These are phyloP conservation scores for Pythium aristosporum DNA, from an alignment of 352 stramenopile genomes.

Conservation along the genomic window DNA sequence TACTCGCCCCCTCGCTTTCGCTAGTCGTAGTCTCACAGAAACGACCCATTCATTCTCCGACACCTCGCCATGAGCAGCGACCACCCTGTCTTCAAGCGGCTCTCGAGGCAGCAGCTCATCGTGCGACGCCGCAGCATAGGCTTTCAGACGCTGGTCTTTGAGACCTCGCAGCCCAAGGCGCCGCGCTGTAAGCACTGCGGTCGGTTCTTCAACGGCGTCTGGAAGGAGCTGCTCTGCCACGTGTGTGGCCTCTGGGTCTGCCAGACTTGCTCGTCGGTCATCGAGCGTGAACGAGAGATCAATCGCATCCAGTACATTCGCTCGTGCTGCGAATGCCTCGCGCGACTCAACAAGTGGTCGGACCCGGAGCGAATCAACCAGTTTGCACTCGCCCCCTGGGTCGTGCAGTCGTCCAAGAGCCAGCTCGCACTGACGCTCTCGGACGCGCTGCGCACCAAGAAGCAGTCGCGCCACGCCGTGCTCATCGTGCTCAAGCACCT, in stretches of 20 bases:
- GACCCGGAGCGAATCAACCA: slow-evolving; percentile 37
- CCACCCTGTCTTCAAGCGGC: slow-evolving; percentile 54
- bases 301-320: slow-evolving; percentile 50
- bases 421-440: slow-evolving; percentile 48
- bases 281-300: slow-evolving; percentile 50
- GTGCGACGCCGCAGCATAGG: slow-evolving; percentile 47
- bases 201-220: slow-evolving; percentile 42
- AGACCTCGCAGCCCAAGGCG: slow-evolving; percentile 8
- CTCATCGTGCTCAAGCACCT: slow-evolving; percentile 40
- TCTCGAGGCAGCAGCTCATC: slow-evolving; percentile 51
- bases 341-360: slow-evolving; percentile 51
- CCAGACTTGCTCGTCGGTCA: slow-evolving; percentile 48
- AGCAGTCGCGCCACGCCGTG: slow-evolving; percentile 32
- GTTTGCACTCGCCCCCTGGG: slow-evolving; percentile 33
- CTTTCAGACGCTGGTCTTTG: slow-evolving; percentile 44
- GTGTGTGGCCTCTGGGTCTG: slow-evolving; percentile 54
- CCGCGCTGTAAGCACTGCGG: slow-evolving; percentile 45
- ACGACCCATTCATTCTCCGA: too few species aligned
- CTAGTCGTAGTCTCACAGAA: neutral
- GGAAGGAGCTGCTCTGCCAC: slow-evolving; percentile 52
- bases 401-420: slow-evolving; percentile 34
- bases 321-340: slow-evolving; percentile 43
- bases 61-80: slow-evolving; percentile 30
- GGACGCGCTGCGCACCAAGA: slow-evolving; percentile 35
- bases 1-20: neutral